Evolutionary conservation across 768 basidiomycete species (phyloP).

Genomic region (Suillus tomentosus): DNA sequence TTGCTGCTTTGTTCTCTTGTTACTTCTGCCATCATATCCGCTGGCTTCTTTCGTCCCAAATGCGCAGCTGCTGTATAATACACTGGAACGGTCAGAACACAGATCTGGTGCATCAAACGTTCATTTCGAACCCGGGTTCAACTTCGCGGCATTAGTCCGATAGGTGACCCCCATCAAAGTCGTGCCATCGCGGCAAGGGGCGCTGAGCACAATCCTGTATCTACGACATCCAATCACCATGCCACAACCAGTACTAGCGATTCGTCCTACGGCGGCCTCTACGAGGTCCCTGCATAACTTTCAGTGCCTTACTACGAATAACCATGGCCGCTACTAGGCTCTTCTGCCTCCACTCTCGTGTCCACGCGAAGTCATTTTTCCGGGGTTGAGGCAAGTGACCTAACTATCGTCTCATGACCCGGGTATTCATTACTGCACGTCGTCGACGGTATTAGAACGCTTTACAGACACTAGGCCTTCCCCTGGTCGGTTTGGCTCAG

Average conservation of each 20-base stretch:
- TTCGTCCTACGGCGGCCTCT: neutral
- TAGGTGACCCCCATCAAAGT: neutral
- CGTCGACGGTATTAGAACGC: neutral
- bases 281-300: neutral
- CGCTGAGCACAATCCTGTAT: neutral
- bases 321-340: neutral
- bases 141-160: neutral
- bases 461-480: neutral
- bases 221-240: neutral
- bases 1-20: neutral
- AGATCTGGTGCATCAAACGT: neutral
- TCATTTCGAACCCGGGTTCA: neutral
- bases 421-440: neutral
- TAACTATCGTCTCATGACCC: neutral
- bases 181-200: neutral
- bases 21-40: slow-evolving; percentile 9
- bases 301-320: neutral
- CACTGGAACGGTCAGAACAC: neutral
- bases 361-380: neutral
- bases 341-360: neutral
- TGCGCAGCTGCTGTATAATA: slow-evolving; percentile 6
- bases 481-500: neutral
- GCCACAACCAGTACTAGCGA: neutral
- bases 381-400: neutral
- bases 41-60: slow-evolving; percentile 4